Evolutionary conservation across 1,139 yeast species (phyloP).

Genomic region (Kurtzmaniella quercitrusa): DNA sequence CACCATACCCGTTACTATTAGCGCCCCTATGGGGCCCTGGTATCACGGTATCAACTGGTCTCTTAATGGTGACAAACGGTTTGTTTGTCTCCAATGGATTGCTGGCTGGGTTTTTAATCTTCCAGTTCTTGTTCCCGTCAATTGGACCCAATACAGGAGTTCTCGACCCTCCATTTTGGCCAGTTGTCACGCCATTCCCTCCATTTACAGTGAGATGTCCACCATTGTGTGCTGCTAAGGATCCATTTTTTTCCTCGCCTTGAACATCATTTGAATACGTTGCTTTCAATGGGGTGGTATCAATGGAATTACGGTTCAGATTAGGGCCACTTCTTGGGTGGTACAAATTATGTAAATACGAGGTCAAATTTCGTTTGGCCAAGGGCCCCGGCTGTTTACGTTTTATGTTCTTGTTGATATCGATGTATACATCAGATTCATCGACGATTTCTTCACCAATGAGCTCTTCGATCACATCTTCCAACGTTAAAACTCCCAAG

Average conservation of each 20-base stretch:
- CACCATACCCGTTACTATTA: constrained; percentile 24
- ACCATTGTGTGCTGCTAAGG: neutral
- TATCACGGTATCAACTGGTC: constrained; percentile 35
- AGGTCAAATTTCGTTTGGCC: constrained; percentile 64
- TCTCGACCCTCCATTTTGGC: neutral
- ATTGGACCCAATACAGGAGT: constrained; percentile 3
- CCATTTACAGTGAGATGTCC: neutral
- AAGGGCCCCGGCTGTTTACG: constrained; percentile 84
- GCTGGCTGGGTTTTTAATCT: constrained; percentile 71
- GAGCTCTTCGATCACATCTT: constrained; percentile 94
- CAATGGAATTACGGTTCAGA: constrained; percentile 39
- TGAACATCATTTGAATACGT: neutral
- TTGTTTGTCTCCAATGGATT: constrained; percentile 77
- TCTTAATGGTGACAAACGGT: constrained; percentile 64
- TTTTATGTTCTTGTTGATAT: constrained; percentile 82
- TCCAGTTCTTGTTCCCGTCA: constrained; percentile 24
- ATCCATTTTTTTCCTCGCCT: constrained; percentile 1
- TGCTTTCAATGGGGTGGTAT: constrained; percentile 13
- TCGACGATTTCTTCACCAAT: constrained; percentile 98
- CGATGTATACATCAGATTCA: constrained; percentile 93
- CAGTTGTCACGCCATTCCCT: neutral
- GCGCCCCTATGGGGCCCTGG: constrained; percentile 18
- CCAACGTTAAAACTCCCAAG: constrained; percentile 85
- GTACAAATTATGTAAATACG: constrained; percentile 60
- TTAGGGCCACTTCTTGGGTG: constrained; percentile 18